Conservation (phyloP, 192 early-diverging fungal genomes). For the Phycomyces blakesleeanus region DNA sequence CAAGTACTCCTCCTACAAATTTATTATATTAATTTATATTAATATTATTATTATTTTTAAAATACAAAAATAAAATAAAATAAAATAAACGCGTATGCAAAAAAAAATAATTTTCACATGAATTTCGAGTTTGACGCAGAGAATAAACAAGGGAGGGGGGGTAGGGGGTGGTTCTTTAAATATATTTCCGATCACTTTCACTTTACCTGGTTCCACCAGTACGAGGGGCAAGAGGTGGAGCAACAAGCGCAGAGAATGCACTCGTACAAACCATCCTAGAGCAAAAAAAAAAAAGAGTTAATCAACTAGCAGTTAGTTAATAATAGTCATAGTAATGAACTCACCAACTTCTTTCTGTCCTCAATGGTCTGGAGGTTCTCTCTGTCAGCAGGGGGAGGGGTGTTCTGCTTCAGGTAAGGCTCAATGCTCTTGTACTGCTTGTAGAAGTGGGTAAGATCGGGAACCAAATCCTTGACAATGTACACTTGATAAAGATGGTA, state of each 20-base stretch:
- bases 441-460: constrained; percentile 96
- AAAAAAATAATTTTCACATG: too few species aligned
- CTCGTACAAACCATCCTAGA: constrained; percentile 87
- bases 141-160: too few species aligned
- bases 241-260: constrained; percentile 98
- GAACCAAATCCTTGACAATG: constrained; percentile 96
- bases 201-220: constrained; percentile 89
- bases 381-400: constrained; percentile 51
- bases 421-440: constrained; percentile 97
- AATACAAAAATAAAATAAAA: background rate
- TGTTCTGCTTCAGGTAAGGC: constrained; percentile 93
- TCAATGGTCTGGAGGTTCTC: constrained; percentile 94
- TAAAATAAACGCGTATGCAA: background rate
- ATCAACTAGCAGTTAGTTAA: constrained; percentile 18
- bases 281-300: too few species aligned
- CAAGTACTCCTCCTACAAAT: constrained; percentile 79
- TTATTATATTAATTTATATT: too few species aligned
- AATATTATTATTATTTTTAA: background rate
- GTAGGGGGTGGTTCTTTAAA: background rate
- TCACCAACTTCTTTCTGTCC: constrained; percentile 80
- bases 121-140: too few species aligned
- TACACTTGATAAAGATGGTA: constrained; percentile 55
- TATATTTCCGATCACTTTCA: too few species aligned
- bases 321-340: constrained; percentile 2
- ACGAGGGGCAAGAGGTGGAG: constrained; percentile 91